Percentiles rank a stretch among this genome's conserved stretches.
phyloP scores from a whole-genome alignment of 192 early-diverging fungal genomes.

The Tieghemiomyces parasiticus region DNA sequence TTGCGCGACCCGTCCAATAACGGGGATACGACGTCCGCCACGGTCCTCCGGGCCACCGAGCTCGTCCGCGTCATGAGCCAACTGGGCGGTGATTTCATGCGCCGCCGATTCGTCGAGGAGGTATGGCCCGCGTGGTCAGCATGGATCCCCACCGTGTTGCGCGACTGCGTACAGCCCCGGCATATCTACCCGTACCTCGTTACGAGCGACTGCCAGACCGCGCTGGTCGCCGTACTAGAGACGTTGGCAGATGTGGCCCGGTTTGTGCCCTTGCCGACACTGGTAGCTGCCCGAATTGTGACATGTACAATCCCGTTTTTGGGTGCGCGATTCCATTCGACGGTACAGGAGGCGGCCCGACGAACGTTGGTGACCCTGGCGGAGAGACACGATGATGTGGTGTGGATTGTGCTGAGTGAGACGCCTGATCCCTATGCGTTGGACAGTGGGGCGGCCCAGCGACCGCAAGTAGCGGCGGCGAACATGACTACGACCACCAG shows the following conservation, averaged over 20 bases:
- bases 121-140: slow-evolving; percentile 5
- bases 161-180: neutral
- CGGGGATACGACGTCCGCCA: neutral
- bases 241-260: neutral
- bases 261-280: neutral
- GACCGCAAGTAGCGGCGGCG: neutral
- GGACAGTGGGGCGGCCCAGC: neutral
- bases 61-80: neutral
- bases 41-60: neutral
- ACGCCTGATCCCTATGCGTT: neutral
- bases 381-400: neutral
- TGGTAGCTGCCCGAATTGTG: neutral
- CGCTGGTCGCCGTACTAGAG: neutral
- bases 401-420: neutral
- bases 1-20: too few relatives aligned
- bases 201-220: neutral
- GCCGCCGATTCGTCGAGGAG: neutral
- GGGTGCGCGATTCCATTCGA: neutral
- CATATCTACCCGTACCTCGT: neutral
- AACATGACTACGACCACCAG: neutral
- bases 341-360: neutral
- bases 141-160: neutral
- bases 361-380: neutral
- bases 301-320: neutral
- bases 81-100: slow-evolving; percentile 7